These are phyloP conservation scores for Dothistroma pini DNA, from an alignment of 2,329 filamentous ascomycete genomes.

Conservation along the genomic window DNA sequence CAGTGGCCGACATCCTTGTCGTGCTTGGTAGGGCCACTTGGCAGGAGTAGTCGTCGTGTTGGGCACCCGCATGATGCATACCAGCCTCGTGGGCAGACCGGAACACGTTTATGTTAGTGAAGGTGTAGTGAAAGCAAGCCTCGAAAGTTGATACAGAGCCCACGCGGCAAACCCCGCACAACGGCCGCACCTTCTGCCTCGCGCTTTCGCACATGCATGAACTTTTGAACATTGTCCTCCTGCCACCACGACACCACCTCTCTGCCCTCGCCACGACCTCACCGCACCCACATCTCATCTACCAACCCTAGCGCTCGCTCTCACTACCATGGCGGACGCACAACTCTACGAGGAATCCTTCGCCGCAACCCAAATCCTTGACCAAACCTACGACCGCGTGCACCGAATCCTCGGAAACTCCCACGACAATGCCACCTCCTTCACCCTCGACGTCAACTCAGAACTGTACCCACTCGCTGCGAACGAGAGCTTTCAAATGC, in stretches of 20 bases:
- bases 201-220: background rate
- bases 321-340: conserved; percentile 22
- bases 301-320: background rate
- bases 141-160: too few species aligned
- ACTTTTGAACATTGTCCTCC: background rate
- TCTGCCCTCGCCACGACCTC: background rate
- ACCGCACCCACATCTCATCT: background rate
- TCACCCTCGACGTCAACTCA: conserved; percentile 89
- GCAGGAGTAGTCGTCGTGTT: background rate
- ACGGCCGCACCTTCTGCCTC: background rate
- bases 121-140: too few species aligned
- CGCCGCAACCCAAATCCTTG: conserved; percentile 56
- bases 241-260: background rate
- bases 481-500: conserved; percentile 74
- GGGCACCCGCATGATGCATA: too few species aligned
- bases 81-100: too few species aligned
- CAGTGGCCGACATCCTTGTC: background rate
- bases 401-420: conserved; percentile 77
- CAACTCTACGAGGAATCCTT: conserved; percentile 28
- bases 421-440: conserved; percentile 66
- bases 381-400: conserved; percentile 91
- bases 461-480: conserved; percentile 78
- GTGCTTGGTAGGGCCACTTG: background rate
- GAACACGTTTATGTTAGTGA: too few species aligned
- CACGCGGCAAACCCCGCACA: background rate